These are phyloP conservation scores for Solanum arcanum DNA, from an alignment of 257 asterid genomes.

Conservation along the genomic window DNA sequence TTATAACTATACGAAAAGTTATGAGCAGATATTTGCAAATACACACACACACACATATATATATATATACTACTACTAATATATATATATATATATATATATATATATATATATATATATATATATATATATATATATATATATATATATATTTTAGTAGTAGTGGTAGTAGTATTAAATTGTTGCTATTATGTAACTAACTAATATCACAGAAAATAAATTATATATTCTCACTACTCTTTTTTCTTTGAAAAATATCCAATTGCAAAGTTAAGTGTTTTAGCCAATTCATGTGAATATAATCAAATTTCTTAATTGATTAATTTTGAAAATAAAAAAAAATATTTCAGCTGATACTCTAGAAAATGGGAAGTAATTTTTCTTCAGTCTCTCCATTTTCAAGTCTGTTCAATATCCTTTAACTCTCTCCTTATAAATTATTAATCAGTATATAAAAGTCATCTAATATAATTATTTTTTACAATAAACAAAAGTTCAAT, in stretches of 20 bases:
- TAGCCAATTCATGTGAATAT: background rate
- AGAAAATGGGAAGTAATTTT: background rate
- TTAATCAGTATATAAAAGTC: background rate
- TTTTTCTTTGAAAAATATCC: background rate
- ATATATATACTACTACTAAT: too few species aligned
- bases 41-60: too few species aligned
- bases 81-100: too few species aligned
- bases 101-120: too few species aligned
- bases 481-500: background rate
- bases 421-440: background rate
- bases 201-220: background rate
- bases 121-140: too few species aligned
- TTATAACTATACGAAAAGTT: background rate
- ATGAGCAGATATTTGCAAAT: background rate
- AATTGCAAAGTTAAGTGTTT: background rate
- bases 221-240: background rate
- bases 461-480: background rate
- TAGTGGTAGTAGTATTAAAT: background rate
- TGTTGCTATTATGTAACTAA: background rate
- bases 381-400: background rate
- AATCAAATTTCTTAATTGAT: background rate
- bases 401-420: background rate
- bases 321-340: background rate
- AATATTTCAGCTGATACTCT: background rate
- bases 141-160: too few species aligned